These are phyloP conservation scores for Eimeria praecox DNA, from an alignment of 169 alveolate species.

Conservation along the genomic window DNA sequence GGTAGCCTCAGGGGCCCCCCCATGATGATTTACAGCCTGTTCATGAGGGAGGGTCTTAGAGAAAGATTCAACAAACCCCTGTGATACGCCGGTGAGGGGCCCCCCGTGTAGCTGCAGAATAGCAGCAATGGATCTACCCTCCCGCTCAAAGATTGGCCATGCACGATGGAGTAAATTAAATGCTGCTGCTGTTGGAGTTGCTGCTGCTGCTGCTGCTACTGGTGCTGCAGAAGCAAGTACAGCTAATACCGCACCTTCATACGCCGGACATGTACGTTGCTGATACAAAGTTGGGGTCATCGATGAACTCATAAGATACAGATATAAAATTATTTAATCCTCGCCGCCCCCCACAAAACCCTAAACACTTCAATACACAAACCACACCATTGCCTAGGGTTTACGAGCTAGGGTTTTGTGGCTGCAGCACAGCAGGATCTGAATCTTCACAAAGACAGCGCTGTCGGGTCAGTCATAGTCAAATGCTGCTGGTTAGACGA, in stretches of 20 bases:
- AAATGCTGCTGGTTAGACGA: neutral
- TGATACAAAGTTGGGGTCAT: neutral
- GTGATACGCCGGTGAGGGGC: neutral
- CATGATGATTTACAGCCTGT: neutral
- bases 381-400: neutral
- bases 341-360: neutral
- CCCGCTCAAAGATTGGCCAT: conserved; percentile 2
- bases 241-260: conserved; percentile 1
- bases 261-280: neutral
- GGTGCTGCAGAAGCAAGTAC: neutral
- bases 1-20: neutral
- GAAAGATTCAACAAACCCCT: neutral
- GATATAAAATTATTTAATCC: neutral
- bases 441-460: neutral
- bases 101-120: neutral
- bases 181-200: neutral
- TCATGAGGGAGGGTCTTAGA: neutral
- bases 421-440: neutral
- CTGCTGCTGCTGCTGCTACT: neutral
- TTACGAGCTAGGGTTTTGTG: neutral
- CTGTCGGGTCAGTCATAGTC: neutral
- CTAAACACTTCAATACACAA: neutral
- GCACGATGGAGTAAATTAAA: neutral
- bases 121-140: neutral
- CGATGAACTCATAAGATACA: neutral